Evolutionary conservation across 352 stramenopile species (phyloP).

Genomic region (Phytophthora sp.): DNA sequence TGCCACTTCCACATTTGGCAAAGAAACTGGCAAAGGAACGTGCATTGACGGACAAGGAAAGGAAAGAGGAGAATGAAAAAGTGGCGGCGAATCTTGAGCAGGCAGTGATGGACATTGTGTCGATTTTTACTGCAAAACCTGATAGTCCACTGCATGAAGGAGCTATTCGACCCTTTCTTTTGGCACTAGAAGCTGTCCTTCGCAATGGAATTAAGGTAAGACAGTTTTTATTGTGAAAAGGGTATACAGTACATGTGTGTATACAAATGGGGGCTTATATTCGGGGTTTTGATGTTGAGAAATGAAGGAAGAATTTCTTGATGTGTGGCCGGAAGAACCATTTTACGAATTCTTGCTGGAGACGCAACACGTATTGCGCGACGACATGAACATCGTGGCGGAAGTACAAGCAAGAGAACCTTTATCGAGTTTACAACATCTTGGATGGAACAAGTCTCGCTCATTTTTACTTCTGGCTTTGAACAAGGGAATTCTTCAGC

Average conservation of each 20-base stretch:
- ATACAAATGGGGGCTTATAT: neutral
- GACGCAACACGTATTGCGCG: conserved; percentile 60
- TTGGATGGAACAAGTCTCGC: conserved; percentile 75
- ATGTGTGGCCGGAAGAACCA: conserved; percentile 68
- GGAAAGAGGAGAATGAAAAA: conserved; percentile 32
- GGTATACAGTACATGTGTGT: neutral
- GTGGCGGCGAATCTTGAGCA: conserved; percentile 30
- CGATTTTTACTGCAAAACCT: conserved; percentile 71
- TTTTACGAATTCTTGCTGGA: conserved; percentile 79
- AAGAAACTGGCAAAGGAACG: conserved; percentile 48
- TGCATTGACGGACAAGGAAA: conserved; percentile 38
- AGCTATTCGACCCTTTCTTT: conserved; percentile 58
- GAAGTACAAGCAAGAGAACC: conserved; percentile 48
- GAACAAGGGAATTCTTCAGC: conserved; percentile 79
- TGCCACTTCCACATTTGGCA: conserved; percentile 43
- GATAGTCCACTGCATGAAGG: conserved; percentile 81
- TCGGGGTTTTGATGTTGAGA: neutral
- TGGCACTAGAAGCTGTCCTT: conserved; percentile 70
- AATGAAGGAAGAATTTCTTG: conserved; percentile 47
- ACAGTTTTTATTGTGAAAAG: neutral
- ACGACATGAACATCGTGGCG: conserved; percentile 70
- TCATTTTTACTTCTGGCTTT: conserved; percentile 70
- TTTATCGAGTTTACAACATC: conserved; percentile 45
- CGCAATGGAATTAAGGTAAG: conserved; percentile 70
- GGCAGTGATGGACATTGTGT: conserved; percentile 69